Evolutionary conservation across 345 rosid genomes (phyloP).

Genomic region (Syzygium jambos): DNA sequence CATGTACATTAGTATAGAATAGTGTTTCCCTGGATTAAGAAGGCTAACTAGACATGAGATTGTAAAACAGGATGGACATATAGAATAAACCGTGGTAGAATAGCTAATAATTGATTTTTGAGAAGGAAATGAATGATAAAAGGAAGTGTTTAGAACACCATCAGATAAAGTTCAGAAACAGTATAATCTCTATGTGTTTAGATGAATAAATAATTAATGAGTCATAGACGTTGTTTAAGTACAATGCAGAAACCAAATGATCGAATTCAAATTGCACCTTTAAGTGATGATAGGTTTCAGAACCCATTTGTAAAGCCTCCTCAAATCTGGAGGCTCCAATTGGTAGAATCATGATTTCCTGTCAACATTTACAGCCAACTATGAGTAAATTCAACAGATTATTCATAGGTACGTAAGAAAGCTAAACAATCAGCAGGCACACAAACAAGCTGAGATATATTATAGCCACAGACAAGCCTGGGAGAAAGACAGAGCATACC

Average conservation of each 20-base stretch:
- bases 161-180: not conserved
- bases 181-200: not conserved
- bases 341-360: constrained; percentile 94
- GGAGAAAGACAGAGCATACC: constrained; percentile 27
- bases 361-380: constrained; percentile 11
- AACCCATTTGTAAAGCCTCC: constrained; percentile 95
- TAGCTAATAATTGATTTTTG: not conserved
- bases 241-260: not conserved
- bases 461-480: not conserved
- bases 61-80: not conserved
- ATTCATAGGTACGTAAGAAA: not conserved
- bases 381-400: not conserved
- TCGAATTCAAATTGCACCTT: constrained; percentile 47
- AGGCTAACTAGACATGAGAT: not conserved
- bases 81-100: not conserved
- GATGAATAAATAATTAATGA: not conserved
- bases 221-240: not conserved
- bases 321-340: constrained; percentile 82
- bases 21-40: not conserved
- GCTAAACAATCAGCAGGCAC: not conserved
- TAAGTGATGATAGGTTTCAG: constrained; percentile 92
- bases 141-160: not conserved
- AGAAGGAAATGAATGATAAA: not conserved
- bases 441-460: not conserved
- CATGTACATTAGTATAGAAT: not conserved